These are phyloP conservation scores for Globisporangium canariense DNA, from an alignment of 352 stramenopile genomes.

Conservation along the genomic window DNA sequence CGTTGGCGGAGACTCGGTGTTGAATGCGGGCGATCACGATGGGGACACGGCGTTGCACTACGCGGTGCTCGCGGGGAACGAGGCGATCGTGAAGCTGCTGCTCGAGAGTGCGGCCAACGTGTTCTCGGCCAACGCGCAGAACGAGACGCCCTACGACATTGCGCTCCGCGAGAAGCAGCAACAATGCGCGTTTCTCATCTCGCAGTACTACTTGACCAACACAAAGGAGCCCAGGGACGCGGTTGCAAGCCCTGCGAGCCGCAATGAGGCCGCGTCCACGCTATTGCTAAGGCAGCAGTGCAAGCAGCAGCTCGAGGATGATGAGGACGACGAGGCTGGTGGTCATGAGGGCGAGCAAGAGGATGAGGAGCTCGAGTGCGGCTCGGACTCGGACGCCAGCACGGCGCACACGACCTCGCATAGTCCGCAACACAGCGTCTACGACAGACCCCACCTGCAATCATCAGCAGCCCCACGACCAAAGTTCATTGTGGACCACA, in stretches of 20 bases:
- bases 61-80: constrained; percentile 53
- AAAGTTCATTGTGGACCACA: background rate
- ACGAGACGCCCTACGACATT: constrained; percentile 65
- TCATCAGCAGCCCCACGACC: background rate
- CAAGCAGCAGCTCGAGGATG: constrained; percentile 15
- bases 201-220: constrained; percentile 47
- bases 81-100: constrained; percentile 63
- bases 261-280: constrained; percentile 48
- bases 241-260: constrained; percentile 19
- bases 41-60: constrained; percentile 81
- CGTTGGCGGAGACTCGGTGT: constrained; percentile 72
- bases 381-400: constrained; percentile 15
- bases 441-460: background rate
- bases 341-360: constrained; percentile 17
- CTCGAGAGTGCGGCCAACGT: constrained; percentile 78
- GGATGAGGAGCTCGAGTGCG: constrained; percentile 15
- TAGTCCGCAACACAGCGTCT: constrained; percentile 3
- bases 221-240: constrained; percentile 20
- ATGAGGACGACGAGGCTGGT: constrained; percentile 18
- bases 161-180: constrained; percentile 49
- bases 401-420: constrained; percentile 1
- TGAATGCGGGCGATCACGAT: constrained; percentile 75
- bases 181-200: constrained; percentile 49
- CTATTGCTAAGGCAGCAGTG: constrained; percentile 30
- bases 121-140: constrained; percentile 48